Evolutionary conservation across 2,329 filamentous ascomycete genomes (phyloP).

Genomic region (Trichoderma atroviride): DNA sequence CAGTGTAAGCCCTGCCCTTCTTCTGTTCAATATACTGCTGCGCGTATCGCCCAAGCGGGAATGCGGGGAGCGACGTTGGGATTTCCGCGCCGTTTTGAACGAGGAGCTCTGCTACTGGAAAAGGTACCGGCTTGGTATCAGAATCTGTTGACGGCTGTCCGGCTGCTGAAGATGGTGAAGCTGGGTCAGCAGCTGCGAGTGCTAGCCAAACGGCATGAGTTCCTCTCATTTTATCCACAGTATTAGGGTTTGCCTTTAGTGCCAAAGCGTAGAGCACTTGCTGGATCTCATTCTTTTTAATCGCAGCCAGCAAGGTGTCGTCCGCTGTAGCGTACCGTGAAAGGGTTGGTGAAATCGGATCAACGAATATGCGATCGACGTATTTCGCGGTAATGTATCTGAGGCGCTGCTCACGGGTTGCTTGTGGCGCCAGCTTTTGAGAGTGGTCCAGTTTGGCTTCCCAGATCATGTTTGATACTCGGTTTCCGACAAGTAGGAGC

Average conservation of each 20-base stretch:
- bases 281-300: constrained; percentile 95
- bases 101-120: constrained; percentile 87
- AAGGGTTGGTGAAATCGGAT: constrained; percentile 72
- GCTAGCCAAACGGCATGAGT: constrained; percentile 91
- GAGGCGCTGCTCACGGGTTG: constrained; percentile 86
- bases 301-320: constrained; percentile 85
- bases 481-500: constrained; percentile 86
- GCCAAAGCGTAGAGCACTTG: constrained; percentile 90
- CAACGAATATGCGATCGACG: constrained; percentile 78
- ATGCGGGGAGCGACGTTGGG: constrained; percentile 72
- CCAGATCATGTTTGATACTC: constrained; percentile 96
- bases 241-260: constrained; percentile 83
- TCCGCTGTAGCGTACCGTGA: constrained; percentile 79
- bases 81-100: constrained; percentile 94
- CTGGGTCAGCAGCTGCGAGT: constrained; percentile 88
- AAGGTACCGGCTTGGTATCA: constrained; percentile 63
- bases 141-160: constrained; percentile 46
- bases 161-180: constrained; percentile 64
- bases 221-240: constrained; percentile 79
- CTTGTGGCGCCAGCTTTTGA: constrained; percentile 73
- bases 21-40: constrained; percentile 85
- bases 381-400: constrained; percentile 96
- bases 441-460: constrained; percentile 78
- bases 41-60: constrained; percentile 80
- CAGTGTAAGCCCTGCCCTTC: constrained; percentile 50